phyloP scores from a whole-genome alignment of 1,139 yeast species.

The Blastobotrys apis region DNA sequence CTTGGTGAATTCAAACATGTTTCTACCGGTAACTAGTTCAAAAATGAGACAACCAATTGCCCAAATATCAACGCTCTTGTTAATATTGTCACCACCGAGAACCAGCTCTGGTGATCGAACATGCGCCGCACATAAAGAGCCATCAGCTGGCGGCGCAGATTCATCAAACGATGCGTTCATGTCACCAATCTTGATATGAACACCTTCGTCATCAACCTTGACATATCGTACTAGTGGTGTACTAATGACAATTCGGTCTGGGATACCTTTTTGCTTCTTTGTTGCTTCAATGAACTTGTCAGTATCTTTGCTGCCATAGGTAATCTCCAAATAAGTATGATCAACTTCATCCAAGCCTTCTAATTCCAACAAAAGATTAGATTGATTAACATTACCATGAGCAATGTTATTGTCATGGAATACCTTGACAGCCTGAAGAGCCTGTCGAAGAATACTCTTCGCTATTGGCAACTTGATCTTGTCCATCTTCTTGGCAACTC shows the following conservation, averaged over 20 bases:
- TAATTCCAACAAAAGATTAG: slow-evolving; percentile 14
- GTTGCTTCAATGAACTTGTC: slow-evolving; percentile 16
- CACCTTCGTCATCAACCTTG: slow-evolving; percentile 11
- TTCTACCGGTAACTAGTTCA: slow-evolving; percentile 15
- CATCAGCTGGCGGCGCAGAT: slow-evolving; percentile 12
- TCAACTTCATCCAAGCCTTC: slow-evolving; percentile 14
- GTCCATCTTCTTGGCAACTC: slow-evolving; percentile 16
- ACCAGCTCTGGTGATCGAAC: slow-evolving; percentile 15
- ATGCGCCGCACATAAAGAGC: slow-evolving; percentile 8
- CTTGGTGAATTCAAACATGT: slow-evolving; percentile 16
- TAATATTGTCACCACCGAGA: slow-evolving; percentile 9
- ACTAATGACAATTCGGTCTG: slow-evolving; percentile 14
- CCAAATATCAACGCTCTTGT: slow-evolving; percentile 15
- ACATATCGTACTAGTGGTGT: slow-evolving; percentile 15
- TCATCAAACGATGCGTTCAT: slow-evolving; percentile 13
- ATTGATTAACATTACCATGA: slow-evolving; percentile 15
- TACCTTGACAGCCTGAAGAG: slow-evolving; percentile 10
- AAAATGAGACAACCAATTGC: slow-evolving; percentile 16
- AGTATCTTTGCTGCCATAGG: slow-evolving; percentile 12
- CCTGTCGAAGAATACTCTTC: slow-evolving; percentile 14
- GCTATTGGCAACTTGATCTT: slow-evolving; percentile 14
- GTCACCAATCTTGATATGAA: slow-evolving; percentile 13
- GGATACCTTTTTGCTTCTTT: slow-evolving; percentile 18
- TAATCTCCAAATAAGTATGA: slow-evolving; percentile 14
- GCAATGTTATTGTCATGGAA: slow-evolving; percentile 14